These are phyloP conservation scores for Zarea fungicola DNA, from an alignment of 2,329 filamentous ascomycete genomes.

Conservation along the genomic window DNA sequence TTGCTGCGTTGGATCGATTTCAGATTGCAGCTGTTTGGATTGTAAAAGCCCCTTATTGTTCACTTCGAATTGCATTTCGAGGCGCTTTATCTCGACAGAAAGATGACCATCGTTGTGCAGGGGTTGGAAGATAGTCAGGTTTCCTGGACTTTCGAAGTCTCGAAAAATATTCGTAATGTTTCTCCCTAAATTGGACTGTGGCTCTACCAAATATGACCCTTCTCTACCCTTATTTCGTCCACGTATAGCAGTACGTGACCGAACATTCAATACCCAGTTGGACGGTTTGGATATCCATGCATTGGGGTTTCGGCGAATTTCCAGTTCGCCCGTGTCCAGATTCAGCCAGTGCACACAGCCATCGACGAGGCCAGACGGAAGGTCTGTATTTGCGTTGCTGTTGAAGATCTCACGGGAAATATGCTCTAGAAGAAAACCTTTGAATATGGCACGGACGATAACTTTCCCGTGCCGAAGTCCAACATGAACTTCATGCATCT, in stretches of 20 bases:
- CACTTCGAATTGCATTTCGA: slow-evolving; percentile 51
- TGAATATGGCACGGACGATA: background rate
- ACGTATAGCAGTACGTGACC: slow-evolving; percentile 13
- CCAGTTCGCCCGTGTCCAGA: slow-evolving; percentile 32
- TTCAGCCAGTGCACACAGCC: slow-evolving; percentile 58
- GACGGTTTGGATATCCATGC: slow-evolving; percentile 23
- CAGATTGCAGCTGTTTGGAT: slow-evolving; percentile 43
- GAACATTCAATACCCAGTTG: slow-evolving; percentile 32
- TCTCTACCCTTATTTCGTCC: background rate
- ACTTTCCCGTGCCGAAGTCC: slow-evolving; percentile 35
- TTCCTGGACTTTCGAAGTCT: slow-evolving; percentile 26
- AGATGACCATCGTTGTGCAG: slow-evolving; percentile 21
- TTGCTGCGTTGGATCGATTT: slow-evolving; percentile 54
- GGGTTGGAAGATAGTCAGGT: slow-evolving; percentile 34
- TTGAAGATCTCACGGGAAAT: slow-evolving; percentile 23
- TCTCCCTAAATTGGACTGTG: slow-evolving; percentile 35
- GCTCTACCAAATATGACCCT: slow-evolving; percentile 39
- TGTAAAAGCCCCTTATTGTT: slow-evolving; percentile 37
- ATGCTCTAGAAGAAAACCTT: background rate
- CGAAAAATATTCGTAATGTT: slow-evolving; percentile 40
- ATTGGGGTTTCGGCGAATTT: slow-evolving; percentile 42
- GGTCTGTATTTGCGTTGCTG: slow-evolving; percentile 30
- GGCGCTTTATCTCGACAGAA: slow-evolving; percentile 43
- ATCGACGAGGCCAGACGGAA: slow-evolving; percentile 46
- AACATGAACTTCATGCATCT: slow-evolving; percentile 42